Evolutionary conservation across 805 yeast genomes (phyloP).

Genomic region (Saccharomycopsis sp.): DNA sequence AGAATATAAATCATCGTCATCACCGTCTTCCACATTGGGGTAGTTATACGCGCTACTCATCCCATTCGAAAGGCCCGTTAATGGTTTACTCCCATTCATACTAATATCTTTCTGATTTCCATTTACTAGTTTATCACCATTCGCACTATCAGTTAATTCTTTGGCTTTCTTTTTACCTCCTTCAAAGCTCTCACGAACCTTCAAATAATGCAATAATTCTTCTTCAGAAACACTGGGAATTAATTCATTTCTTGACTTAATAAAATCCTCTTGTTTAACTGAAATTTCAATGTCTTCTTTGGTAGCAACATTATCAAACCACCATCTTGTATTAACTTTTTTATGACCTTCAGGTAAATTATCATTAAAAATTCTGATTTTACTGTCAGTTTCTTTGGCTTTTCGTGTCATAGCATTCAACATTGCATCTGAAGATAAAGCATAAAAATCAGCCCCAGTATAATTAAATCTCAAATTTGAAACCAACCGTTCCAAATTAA

Average conservation of each 20-base stretch:
- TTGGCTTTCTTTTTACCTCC: conserved; percentile 5
- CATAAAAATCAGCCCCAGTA: conserved; percentile 98
- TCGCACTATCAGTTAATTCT: no score
- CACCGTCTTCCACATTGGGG: no score
- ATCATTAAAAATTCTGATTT: conserved; percentile 43
- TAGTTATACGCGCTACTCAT: no score
- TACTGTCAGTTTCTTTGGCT: conserved; percentile 64
- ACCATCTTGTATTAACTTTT: conserved; percentile 61
- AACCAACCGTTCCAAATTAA: conserved; percentile 51
- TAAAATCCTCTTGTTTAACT: conserved; percentile 66
- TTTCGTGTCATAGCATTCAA: conserved; percentile 90
- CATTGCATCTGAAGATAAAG: conserved; percentile 92
- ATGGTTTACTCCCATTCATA: no score
- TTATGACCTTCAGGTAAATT: conserved; percentile 25
- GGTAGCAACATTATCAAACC: conserved; percentile 80
- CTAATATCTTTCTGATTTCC: no score
- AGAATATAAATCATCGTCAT: no score
- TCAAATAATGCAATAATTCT: conserved; percentile 72
- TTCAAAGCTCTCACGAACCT: conserved; percentile 61
- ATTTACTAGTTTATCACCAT: no score
- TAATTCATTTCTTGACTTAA: conserved; percentile 60
- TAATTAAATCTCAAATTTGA: conserved; percentile 74
- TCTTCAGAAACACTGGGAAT: conserved; percentile 82
- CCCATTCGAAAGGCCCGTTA: no score
- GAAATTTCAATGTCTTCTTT: conserved; percentile 55